Evolutionary conservation across 257 asterid species (phyloP).

Genomic region (Nicotiana attenuata): DNA sequence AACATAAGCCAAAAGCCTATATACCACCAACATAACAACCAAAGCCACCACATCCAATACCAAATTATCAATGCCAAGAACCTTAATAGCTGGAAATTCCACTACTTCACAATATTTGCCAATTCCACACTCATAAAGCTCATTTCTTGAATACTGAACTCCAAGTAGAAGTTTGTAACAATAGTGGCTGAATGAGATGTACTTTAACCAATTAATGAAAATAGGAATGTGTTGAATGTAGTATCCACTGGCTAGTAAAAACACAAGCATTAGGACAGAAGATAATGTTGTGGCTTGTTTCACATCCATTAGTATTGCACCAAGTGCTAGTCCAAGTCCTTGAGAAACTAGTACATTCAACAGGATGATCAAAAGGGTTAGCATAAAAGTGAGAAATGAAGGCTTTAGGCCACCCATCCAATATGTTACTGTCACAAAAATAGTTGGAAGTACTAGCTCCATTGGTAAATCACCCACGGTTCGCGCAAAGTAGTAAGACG

Average conservation of each 20-base stretch:
- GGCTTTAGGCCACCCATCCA: slow-evolving; percentile 92
- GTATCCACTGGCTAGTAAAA: slow-evolving; percentile 67
- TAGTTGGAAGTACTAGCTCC: slow-evolving; percentile 82
- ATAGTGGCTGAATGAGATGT: slow-evolving; percentile 63
- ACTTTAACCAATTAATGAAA: slow-evolving; percentile 66
- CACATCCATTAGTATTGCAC: slow-evolving; percentile 71
- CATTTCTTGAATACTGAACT: slow-evolving; percentile 51
- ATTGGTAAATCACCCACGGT: slow-evolving; percentile 69
- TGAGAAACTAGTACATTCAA: slow-evolving; percentile 74
- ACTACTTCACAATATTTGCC: slow-evolving; percentile 42
- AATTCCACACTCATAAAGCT: slow-evolving; percentile 53
- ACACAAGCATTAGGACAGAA: slow-evolving; percentile 68
- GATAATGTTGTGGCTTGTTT: slow-evolving; percentile 64
- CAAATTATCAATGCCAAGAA: slow-evolving; percentile 49
- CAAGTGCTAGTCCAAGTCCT: slow-evolving; percentile 83
- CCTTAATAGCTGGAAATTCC: slow-evolving; percentile 59
- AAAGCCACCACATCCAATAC: slow-evolving; percentile 54
- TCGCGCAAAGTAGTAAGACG: slow-evolving; percentile 70
- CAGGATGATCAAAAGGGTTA: slow-evolving; percentile 53
- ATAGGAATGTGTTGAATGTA: slow-evolving; percentile 71
- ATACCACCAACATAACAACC: slow-evolving; percentile 66
- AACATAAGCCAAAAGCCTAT: slow-evolving; percentile 69
- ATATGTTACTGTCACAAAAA: slow-evolving; percentile 53
- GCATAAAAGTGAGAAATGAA: slow-evolving; percentile 39
- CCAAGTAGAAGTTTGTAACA: slow-evolving; percentile 66